phyloP scores from a whole-genome alignment of 2,329 filamentous ascomycete genomes.

The Hymenoscyphus occultus region DNA sequence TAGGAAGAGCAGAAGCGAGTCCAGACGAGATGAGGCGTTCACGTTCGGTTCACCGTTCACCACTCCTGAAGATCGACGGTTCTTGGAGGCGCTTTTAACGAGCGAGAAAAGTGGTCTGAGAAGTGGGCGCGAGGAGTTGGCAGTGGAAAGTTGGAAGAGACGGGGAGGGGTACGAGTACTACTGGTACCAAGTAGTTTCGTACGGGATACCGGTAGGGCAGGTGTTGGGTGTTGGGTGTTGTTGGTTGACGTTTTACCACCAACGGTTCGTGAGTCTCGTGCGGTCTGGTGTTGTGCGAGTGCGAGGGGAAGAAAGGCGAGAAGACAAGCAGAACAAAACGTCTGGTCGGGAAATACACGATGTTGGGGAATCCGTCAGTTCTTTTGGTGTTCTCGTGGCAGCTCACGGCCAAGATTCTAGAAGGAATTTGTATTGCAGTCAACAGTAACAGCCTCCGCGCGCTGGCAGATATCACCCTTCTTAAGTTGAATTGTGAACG shows the following conservation, averaged over 20 bases:
- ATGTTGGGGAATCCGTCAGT: background rate
- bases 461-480: conserved; percentile 14
- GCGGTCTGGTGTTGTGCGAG: too few relatives aligned
- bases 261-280: background rate
- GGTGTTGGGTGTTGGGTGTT: background rate
- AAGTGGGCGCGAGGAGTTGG: background rate
- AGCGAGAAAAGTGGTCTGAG: conserved; percentile 2
- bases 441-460: background rate
- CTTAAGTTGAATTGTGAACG: conserved; percentile 14
- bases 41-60: background rate
- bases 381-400: background rate
- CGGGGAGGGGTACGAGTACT: too few relatives aligned
- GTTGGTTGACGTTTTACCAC: background rate
- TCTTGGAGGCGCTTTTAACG: background rate
- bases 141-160: background rate
- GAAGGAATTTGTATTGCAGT: background rate
- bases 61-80: background rate
- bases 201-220: too few relatives aligned
- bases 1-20: background rate
- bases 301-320: background rate
- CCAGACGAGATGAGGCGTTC: background rate
- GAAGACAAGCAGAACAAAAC: background rate
- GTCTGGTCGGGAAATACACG: conserved; percentile 1
- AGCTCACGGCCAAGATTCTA: background rate
- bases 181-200: too few relatives aligned